These are phyloP conservation scores for Syzygium oleosum DNA, from an alignment of 345 rosid species.

Conservation along the genomic window DNA sequence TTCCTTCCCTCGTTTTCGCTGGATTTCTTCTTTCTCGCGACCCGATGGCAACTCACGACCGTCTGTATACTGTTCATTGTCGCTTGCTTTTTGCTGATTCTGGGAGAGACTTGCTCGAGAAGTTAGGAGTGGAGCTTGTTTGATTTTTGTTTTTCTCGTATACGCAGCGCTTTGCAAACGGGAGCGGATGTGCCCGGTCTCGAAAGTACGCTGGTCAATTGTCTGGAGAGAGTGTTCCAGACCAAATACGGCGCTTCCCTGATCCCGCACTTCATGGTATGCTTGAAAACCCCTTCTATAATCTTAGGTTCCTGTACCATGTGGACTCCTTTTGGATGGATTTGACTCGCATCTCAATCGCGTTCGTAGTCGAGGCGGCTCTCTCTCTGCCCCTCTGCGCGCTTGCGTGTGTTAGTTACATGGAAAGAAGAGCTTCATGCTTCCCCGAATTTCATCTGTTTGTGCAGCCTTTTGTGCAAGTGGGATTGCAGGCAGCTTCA, in stretches of 20 bases:
- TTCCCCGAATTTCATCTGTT: slow-evolving; percentile 3
- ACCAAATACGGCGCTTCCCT: slow-evolving; percentile 70
- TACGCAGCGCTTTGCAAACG: slow-evolving; percentile 58
- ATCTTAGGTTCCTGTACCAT: background rate
- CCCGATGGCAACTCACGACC: background rate
- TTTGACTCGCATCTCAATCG: background rate
- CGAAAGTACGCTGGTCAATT: slow-evolving; percentile 41
- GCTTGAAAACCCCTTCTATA: background rate
- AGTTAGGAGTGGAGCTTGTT: background rate
- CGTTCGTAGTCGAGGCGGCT: background rate
- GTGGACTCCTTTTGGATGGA: background rate
- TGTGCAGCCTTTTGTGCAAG: slow-evolving; percentile 56
- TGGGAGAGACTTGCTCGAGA: background rate
- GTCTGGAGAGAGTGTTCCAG: slow-evolving; percentile 65
- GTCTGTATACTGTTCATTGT: background rate
- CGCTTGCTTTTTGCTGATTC: background rate
- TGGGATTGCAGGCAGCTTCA: slow-evolving; percentile 65
- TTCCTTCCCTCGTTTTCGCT: background rate
- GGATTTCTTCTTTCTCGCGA: background rate
- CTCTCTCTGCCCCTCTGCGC: background rate
- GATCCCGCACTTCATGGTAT: slow-evolving; percentile 74
- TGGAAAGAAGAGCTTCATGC: background rate
- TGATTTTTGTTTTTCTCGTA: background rate
- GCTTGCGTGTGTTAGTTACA: background rate
- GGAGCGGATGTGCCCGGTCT: slow-evolving; percentile 46